These are phyloP conservation scores for Colletotrichum lindemuthianum DNA, from an alignment of 2,329 filamentous ascomycete species.

Conservation along the genomic window DNA sequence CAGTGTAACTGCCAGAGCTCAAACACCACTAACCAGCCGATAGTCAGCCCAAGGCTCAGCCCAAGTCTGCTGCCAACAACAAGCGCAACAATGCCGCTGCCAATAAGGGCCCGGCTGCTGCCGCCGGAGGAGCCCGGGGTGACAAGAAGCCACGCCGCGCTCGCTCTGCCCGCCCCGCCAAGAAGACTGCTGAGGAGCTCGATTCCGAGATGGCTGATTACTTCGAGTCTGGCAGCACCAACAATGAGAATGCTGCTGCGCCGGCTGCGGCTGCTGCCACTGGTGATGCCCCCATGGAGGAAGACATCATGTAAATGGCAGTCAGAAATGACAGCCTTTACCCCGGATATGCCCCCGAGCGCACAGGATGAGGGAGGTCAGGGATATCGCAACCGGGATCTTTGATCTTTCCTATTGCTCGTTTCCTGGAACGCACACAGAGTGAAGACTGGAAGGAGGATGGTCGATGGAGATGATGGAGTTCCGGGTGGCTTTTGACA, in stretches of 20 bases:
- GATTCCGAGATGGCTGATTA: slow-evolving; percentile 99
- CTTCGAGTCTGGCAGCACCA: slow-evolving; percentile 67
- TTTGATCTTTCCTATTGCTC: slow-evolving; percentile 26
- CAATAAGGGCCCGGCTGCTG: slow-evolving; percentile 52
- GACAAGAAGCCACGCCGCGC: slow-evolving; percentile 62
- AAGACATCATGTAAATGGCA: slow-evolving; percentile 66
- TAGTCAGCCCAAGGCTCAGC: slow-evolving; percentile 74
- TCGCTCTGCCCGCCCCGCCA: slow-evolving; percentile 71
- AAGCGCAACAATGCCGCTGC: slow-evolving; percentile 67
- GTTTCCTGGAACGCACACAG: slow-evolving; percentile 24
- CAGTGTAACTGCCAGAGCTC: slow-evolving; percentile 37
- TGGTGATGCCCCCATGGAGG: slow-evolving; percentile 73
- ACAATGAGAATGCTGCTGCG: slow-evolving; percentile 55
- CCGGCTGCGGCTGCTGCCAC: slow-evolving; percentile 55
- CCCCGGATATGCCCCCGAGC: slow-evolving; percentile 9
- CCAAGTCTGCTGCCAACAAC: slow-evolving; percentile 81
- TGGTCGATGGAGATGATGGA: slow-evolving; percentile 20
- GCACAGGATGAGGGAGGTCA: slow-evolving; percentile 4
- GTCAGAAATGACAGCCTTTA: background rate
- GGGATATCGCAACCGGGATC: slow-evolving; percentile 4
- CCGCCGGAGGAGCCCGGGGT: slow-evolving; percentile 53
- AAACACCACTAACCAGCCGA: slow-evolving; percentile 42
- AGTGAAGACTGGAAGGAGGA: slow-evolving; percentile 26
- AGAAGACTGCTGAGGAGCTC: slow-evolving; percentile 95
- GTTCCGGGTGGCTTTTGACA: slow-evolving; percentile 30